Evolutionary conservation across 2,329 filamentous ascomycete genomes (phyloP).

Genomic region (Fusarium longipes): DNA sequence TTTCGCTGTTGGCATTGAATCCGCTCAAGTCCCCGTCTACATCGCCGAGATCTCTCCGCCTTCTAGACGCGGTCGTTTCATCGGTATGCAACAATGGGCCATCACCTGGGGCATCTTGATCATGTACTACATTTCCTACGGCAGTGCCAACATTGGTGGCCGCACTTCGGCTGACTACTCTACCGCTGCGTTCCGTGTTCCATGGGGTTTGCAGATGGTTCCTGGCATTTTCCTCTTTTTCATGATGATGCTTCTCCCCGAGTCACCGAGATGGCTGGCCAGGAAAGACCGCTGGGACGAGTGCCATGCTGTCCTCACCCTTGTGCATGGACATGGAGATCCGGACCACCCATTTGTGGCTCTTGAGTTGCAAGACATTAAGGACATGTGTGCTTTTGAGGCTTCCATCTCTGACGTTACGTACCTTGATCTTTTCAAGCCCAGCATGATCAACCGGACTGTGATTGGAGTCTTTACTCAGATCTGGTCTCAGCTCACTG

Average conservation of each 20-base stretch:
- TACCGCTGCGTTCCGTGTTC: slow-evolving; percentile 67
- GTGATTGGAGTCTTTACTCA: slow-evolving; percentile 64
- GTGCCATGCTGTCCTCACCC: slow-evolving; percentile 60
- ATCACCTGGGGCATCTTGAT: slow-evolving; percentile 78
- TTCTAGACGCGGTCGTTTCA: slow-evolving; percentile 54
- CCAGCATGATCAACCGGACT: slow-evolving; percentile 69
- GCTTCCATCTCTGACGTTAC: slow-evolving; percentile 74
- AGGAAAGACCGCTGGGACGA: slow-evolving; percentile 73
- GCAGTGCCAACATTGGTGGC: slow-evolving; percentile 67
- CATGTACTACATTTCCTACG: slow-evolving; percentile 75
- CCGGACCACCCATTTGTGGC: slow-evolving; percentile 71
- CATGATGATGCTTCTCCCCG: slow-evolving; percentile 67
- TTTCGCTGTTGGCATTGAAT: slow-evolving; percentile 70
- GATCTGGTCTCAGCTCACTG: slow-evolving; percentile 67
- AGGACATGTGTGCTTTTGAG: slow-evolving; percentile 79
- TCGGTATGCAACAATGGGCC: slow-evolving; percentile 73
- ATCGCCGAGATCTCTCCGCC: slow-evolving; percentile 75
- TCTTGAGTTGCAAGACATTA: slow-evolving; percentile 78
- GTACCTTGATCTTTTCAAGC: slow-evolving; percentile 77
- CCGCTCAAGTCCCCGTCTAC: slow-evolving; percentile 77
- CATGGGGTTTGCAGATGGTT: slow-evolving; percentile 70
- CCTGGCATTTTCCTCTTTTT: slow-evolving; percentile 68
- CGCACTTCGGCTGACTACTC: slow-evolving; percentile 60
- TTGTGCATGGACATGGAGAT: slow-evolving; percentile 76
- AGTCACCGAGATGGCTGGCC: slow-evolving; percentile 74